Evolutionary conservation across 2,329 filamentous ascomycete genomes (phyloP), one percentile per base, ranked within the genome.

Genomic region (Pseudopithomyces chartarum): DNA sequence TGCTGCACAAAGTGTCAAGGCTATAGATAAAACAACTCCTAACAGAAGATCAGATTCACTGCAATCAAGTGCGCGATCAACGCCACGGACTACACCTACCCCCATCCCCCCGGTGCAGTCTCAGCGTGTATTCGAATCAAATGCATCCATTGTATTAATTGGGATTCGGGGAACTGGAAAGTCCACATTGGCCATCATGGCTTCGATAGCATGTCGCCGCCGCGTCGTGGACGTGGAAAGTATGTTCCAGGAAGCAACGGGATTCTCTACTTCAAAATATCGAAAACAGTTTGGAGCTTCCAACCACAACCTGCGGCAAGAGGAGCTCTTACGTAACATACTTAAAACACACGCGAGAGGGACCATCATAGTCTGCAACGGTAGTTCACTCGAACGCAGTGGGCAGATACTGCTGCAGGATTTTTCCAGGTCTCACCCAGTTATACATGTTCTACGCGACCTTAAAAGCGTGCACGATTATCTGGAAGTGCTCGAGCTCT

Each of bases 161-260:
- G 90, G 90, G 2, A 86, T 91, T 54, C 85, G 88, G 13, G 90
- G 90, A 11, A 86, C 88, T 5, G 90, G 90, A 15, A 92, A 92
- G 73, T 89, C 89, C 1, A 91, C 88, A 1, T 78, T 93, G 11
- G 90, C 87, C 13, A 84, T 93, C 46, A 91, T 93, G 59, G 87
- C 89, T 6, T 89, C 89, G 0, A 87, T 87, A 7, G 88, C 88
- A 47, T 86, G 90, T 72, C 85, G 86, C 52, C 82, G 88, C 39
- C 85, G 85, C 52, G 80, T 92, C 2, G 78, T 92, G 52, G 90
- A 92, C 59, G 82, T 87, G 33, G 89, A 92, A 61, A 81, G 82
- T 39, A 81, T 83, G 45, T 93, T 94, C 63, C 82, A 87, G 40
- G 84, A 90, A 50, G 77, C 80, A 3, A 87, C 85, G 0, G 86